Evolutionary conservation across 2,329 filamentous ascomycete species (phyloP).

Genomic region (Microsporum audouinii): DNA sequence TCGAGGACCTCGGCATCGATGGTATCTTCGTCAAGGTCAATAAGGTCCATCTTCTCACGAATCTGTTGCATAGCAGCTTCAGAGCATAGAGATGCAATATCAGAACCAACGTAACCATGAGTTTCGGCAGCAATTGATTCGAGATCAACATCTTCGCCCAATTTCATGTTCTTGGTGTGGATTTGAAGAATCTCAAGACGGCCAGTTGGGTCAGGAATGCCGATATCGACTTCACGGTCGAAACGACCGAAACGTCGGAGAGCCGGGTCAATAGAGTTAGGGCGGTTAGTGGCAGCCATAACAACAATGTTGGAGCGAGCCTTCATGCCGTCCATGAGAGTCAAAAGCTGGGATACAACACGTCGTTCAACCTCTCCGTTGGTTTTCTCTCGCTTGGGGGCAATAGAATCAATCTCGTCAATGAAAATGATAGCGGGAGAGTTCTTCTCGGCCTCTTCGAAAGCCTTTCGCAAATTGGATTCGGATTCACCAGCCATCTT

Average conservation of each 20-base stretch:
- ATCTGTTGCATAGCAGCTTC: slow-evolving; percentile 99
- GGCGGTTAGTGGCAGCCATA: slow-evolving; percentile 97
- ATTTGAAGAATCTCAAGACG: slow-evolving; percentile 98
- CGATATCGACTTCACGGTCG: slow-evolving; percentile 97
- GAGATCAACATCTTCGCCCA: slow-evolving; percentile 89
- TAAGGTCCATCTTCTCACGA: slow-evolving; percentile 99
- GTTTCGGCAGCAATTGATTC: slow-evolving; percentile 96
- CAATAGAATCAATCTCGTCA: slow-evolving; percentile 98
- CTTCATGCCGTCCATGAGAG: slow-evolving; percentile 99
- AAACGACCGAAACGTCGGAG: slow-evolving; percentile 97
- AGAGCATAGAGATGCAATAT: slow-evolving; percentile 95
- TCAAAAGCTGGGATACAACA: slow-evolving; percentile 92
- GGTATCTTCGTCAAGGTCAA: slow-evolving; percentile 96
- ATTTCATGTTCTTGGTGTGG: slow-evolving; percentile 99
- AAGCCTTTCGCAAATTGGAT: slow-evolving; percentile 96
- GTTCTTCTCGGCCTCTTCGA: slow-evolving; percentile 99
- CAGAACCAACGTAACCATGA: slow-evolving; percentile 96
- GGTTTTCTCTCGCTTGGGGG: slow-evolving; percentile 98
- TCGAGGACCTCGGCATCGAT: slow-evolving; percentile 98
- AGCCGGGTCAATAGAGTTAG: slow-evolving; percentile 96
- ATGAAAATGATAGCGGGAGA: slow-evolving; percentile 99
- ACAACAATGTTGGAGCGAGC: slow-evolving; percentile 96
- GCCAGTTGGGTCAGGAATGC: slow-evolving; percentile 92
- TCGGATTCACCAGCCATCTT: slow-evolving; percentile 99
- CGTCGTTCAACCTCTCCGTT: slow-evolving; percentile 98